Percentiles rank a stretch among this genome's conserved stretches.
phyloP scores from a whole-genome alignment of 768 basidiomycete genomes.

The Mycena rosella region DNA sequence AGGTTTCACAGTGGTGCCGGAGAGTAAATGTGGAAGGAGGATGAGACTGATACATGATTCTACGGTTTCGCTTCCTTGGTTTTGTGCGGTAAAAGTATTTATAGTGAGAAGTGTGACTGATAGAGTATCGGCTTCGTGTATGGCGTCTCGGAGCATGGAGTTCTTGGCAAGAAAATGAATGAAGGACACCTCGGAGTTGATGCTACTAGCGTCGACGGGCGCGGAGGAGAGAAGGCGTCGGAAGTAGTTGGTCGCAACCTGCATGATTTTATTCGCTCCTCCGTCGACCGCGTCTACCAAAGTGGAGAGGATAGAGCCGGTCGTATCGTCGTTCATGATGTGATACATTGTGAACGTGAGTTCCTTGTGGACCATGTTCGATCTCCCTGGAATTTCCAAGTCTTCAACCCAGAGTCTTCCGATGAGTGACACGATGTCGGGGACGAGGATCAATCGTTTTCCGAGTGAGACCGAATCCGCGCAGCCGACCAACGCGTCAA shows the following conservation, averaged over 20 bases:
- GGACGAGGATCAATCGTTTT: slow-evolving; percentile 21
- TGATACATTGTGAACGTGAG: slow-evolving; percentile 29
- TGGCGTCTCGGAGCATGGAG: slow-evolving; percentile 16
- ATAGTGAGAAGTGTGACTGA: slow-evolving; percentile 7
- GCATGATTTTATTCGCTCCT: slow-evolving; percentile 24
- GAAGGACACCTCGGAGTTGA: slow-evolving; percentile 9
- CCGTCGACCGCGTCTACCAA: slow-evolving; percentile 21
- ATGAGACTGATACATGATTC: slow-evolving; percentile 11
- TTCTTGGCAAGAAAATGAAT: slow-evolving; percentile 18
- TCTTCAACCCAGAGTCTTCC: slow-evolving; percentile 29
- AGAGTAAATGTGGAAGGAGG: slow-evolving; percentile 24
- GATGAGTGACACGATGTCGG: slow-evolving; percentile 27
- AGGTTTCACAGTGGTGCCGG: slow-evolving; percentile 24
- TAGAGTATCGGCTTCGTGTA: slow-evolving; percentile 27
- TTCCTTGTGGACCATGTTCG: slow-evolving; percentile 28
- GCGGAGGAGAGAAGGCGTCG: slow-evolving; percentile 16
- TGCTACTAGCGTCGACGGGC: neutral
- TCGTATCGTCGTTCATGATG: slow-evolving; percentile 20
- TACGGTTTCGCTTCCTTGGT: neutral
- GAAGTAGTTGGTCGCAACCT: slow-evolving; percentile 19
- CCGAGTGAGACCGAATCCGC: slow-evolving; percentile 25
- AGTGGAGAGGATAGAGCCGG: slow-evolving; percentile 17
- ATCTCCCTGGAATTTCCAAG: slow-evolving; percentile 17
- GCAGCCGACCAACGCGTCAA: slow-evolving; percentile 28
- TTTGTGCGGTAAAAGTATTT: slow-evolving; percentile 12